Evolutionary conservation across 345 rosid species (phyloP), one percentile per base, ranked within the genome.

Genomic region (Reutealis trisperma): DNA sequence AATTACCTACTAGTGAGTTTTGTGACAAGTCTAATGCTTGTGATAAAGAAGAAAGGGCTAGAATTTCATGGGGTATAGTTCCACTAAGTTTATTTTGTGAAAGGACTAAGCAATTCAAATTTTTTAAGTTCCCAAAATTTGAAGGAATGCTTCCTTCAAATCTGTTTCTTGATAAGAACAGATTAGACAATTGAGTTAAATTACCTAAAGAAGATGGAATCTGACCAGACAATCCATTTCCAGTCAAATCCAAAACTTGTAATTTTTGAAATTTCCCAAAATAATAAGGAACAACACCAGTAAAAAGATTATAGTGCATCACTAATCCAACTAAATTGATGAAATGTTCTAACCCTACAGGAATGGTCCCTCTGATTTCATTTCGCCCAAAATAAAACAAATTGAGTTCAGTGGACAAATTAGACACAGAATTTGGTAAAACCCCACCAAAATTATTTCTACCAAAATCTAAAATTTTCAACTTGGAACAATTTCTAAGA

Each of bases 191-290:
- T 13, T 41, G 21, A 14, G 78, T 76, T 4, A 55, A 32, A 44
- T 85, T 83, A 1, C 68, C 73, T n/a, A 86, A 16, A 6, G 78
- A 87, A 8, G 64, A 30, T 63, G 85, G 84, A 24, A 77, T 52
- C 2, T 54, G 55, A 6, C 87, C 84, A 0, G 73, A 44, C 9
- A 84, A 24, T 7, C 41, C 63, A 55, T 75, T 78, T 22, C 41
- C 12, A 15, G 21, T n/a, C 5, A 84, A 41, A 0, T 8, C 11
- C 49, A 75, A 7, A 9, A 3, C 12, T 8, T 5, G 30, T 9
- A 81, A 67, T 18, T 76, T n/a, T 9, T 52, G 79, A 54, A 81
- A 68, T 21, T 41, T 79, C 11, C 79, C 84, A 55, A 79, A 30
- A 1, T 62, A n/a, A 0, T 34, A 30, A 8, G 81, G 83, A 66